phyloP scores from a whole-genome alignment of 139 green algal species.

The Choricystis sp. region DNA sequence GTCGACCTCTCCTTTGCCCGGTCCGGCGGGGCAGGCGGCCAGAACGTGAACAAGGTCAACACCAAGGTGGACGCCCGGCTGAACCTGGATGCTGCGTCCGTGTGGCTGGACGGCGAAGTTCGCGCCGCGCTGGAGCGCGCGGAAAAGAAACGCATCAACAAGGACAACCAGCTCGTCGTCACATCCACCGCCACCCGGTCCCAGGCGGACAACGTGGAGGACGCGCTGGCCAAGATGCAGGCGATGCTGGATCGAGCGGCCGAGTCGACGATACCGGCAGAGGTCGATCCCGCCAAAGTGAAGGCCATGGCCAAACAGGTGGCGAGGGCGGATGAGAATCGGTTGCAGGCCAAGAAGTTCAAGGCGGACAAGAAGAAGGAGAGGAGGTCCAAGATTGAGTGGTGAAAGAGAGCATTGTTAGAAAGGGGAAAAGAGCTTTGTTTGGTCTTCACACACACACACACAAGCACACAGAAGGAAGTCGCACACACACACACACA shows the following conservation, averaged over 20 bases:
- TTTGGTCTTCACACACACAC: too few relatives aligned
- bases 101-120: conserved; percentile 66
- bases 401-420: conserved; percentile 11
- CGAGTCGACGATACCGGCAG: conserved; percentile 45
- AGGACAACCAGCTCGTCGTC: conserved; percentile 76
- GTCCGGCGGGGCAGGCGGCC: conserved; percentile 72
- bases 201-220: conserved; percentile 76
- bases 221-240: conserved; percentile 78
- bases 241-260: conserved; percentile 61
- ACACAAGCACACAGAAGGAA: too few relatives aligned
- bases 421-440: too few relatives aligned
- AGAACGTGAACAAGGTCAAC: conserved; percentile 95
- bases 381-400: conserved; percentile 42
- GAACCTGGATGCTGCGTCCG: conserved; percentile 28
- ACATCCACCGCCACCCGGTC: conserved; percentile 65
- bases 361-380: conserved; percentile 61
- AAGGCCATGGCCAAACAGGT: conserved; percentile 56
- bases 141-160: conserved; percentile 87
- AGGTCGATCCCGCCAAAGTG: conserved; percentile 60
- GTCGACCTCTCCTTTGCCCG: conserved; percentile 73
- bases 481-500: too few relatives aligned
- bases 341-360: conserved; percentile 60
- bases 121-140: conserved; percentile 42
- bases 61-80: conserved; percentile 95
- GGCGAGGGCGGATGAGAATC: conserved; percentile 54